phyloP scores from a whole-genome alignment of 257 asterid species.

The Avicennia marina region DNA sequence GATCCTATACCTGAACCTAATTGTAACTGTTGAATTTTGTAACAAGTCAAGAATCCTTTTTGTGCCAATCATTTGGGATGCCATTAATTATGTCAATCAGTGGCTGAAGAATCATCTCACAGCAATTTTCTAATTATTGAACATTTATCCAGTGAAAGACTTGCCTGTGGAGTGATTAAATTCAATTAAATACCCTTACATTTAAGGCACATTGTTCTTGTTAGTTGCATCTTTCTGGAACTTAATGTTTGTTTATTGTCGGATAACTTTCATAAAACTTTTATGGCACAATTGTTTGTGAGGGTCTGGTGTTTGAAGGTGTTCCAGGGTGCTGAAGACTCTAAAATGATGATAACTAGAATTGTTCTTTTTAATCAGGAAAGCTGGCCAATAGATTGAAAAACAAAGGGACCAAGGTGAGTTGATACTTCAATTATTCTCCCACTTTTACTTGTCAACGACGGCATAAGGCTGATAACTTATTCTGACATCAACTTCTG shows the following conservation, averaged over 20 bases:
- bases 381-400: conserved; percentile 84
- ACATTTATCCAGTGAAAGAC: neutral
- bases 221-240: neutral
- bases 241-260: neutral
- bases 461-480: neutral
- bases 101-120: neutral
- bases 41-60: too few relatives aligned
- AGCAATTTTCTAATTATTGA: neutral
- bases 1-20: too few relatives aligned
- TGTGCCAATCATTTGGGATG: too few relatives aligned
- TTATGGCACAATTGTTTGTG: neutral
- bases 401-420: conserved; percentile 91
- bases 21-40: too few relatives aligned
- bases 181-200: neutral
- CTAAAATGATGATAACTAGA: conserved; percentile 1
- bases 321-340: neutral
- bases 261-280: neutral
- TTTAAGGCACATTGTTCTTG: neutral
- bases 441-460: conserved; percentile 1
- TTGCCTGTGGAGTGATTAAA: neutral
- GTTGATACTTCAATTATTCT: conserved; percentile 9
- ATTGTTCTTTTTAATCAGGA: conserved; percentile 42
- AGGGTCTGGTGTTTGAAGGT: neutral
- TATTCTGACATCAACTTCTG: neutral
- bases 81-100: conserved; percentile 5